Percentiles rank a stretch among this genome's conserved stretches.
These are phyloP conservation scores for Heliocybe sulcata DNA, from an alignment of 1,284 basidiomycete species.

Conservation along the genomic window DNA sequence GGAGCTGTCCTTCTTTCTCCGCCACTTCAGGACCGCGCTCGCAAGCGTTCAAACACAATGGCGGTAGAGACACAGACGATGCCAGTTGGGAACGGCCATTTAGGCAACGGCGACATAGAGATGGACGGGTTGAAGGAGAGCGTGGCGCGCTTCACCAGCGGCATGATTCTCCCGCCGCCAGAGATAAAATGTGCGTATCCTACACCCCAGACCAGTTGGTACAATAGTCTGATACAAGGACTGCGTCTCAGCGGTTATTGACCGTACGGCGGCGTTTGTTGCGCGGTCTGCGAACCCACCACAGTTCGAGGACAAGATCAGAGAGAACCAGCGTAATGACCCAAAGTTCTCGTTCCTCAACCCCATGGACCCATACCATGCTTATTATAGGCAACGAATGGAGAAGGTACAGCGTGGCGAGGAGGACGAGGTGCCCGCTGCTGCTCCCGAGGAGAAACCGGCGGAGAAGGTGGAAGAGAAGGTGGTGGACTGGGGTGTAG, in stretches of 20 bases:
- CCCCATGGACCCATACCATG: slow-evolving; percentile 92
- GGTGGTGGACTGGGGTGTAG: slow-evolving; percentile 55
- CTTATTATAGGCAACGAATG: slow-evolving; percentile 90
- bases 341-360: slow-evolving; percentile 97
- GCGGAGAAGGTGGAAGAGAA: slow-evolving; percentile 24
- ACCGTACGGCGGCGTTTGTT: slow-evolving; percentile 93
- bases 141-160: slow-evolving; percentile 61
- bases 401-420: slow-evolving; percentile 74
- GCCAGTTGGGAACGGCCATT: slow-evolving; percentile 28
- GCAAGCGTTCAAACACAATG: slow-evolving; percentile 5
- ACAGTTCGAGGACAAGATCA: slow-evolving; percentile 92
- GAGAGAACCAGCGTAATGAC: slow-evolving; percentile 89
- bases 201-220: slow-evolving; percentile 1
- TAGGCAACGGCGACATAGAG: slow-evolving; percentile 28
- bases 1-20: background rate
- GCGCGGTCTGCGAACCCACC: slow-evolving; percentile 86
- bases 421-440: slow-evolving; percentile 48
- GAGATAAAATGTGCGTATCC: slow-evolving; percentile 79
- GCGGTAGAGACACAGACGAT: slow-evolving; percentile 17
- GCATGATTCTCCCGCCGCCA: slow-evolving; percentile 86
- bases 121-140: slow-evolving; percentile 31
- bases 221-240: slow-evolving; percentile 5
- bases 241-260: slow-evolving; percentile 73
- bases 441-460: slow-evolving; percentile 33
- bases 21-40: slow-evolving; percentile 3